These are phyloP conservation scores for Golubevia pallescens DNA, from an alignment of 1,284 basidiomycete species.

Conservation along the genomic window DNA sequence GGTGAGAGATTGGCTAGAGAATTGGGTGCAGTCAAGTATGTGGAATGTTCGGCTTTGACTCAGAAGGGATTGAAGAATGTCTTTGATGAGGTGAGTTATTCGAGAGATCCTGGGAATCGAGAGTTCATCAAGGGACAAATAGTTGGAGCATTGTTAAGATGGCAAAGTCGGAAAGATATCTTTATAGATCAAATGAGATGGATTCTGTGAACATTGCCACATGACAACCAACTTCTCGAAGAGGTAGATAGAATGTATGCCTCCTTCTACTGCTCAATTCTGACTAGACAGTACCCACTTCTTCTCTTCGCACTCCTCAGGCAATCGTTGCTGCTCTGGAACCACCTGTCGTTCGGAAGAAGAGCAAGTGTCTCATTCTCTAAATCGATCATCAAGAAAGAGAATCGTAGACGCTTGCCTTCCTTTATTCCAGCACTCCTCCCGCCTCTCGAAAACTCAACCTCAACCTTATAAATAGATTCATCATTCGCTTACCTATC, in stretches of 20 bases:
- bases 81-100: constrained; percentile 93
- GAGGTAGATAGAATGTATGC: too few relatives aligned
- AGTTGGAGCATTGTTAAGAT: too few relatives aligned
- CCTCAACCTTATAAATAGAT: background rate
- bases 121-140: too few relatives aligned
- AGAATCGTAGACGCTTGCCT: background rate
- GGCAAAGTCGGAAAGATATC: too few relatives aligned
- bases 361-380: constrained; percentile 81
- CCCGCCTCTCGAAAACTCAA: background rate
- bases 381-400: constrained; percentile 66
- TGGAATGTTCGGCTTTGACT: constrained; percentile 97
- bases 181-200: too few relatives aligned
- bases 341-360: constrained; percentile 86
- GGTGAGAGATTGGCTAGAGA: constrained; percentile 94
- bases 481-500: background rate
- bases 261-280: background rate
- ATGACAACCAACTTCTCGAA: too few relatives aligned
- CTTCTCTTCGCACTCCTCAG: constrained; percentile 66
- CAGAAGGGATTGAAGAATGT: constrained; percentile 99
- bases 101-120: too few relatives aligned
- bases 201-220: too few relatives aligned
- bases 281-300: constrained; percentile 13
- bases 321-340: constrained; percentile 98
- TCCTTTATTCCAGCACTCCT: background rate
- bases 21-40: constrained; percentile 96